Conservation (phyloP, 2,329 filamentous ascomycete genomes). For the Fusarium concolor region DNA sequence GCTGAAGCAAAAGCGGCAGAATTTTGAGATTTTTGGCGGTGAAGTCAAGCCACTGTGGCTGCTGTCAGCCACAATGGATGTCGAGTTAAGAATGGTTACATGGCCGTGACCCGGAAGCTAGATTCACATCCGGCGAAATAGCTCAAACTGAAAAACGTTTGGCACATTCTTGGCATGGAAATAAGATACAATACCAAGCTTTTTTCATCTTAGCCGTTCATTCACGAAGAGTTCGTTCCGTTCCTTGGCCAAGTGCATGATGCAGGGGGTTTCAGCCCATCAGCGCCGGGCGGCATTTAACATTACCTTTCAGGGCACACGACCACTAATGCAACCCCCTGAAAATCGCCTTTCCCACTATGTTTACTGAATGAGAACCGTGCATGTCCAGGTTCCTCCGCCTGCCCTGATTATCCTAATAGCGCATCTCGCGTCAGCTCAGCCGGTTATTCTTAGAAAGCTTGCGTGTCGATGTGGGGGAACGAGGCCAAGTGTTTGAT, state of each 20-base stretch:
- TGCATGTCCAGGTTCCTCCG: slow-evolving; percentile 27
- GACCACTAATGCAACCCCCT: slow-evolving; percentile 19
- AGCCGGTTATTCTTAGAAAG: slow-evolving; percentile 37
- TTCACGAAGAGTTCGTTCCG: background rate
- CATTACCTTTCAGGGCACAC: slow-evolving; percentile 4
- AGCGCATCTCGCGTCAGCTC: slow-evolving; percentile 15
- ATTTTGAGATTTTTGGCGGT: slow-evolving; percentile 55
- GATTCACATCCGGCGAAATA: background rate
- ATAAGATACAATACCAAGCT: slow-evolving; percentile 7
- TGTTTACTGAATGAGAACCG: background rate
- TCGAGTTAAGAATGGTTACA: slow-evolving; percentile 12
- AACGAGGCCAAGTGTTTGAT: slow-evolving; percentile 19
- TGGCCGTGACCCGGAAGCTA: slow-evolving; percentile 12
- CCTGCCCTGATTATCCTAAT: background rate
- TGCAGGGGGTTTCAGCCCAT: slow-evolving; percentile 21
- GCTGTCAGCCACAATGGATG: slow-evolving; percentile 34
- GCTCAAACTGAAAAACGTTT: background rate
- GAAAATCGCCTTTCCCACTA: background rate
- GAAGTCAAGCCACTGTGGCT: slow-evolving; percentile 33
- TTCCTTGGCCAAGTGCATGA: slow-evolving; percentile 10
- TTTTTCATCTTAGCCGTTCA: background rate
- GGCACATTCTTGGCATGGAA: background rate
- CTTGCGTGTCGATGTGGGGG: slow-evolving; percentile 33
- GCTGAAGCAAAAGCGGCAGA: slow-evolving; percentile 47
- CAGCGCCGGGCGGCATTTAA: background rate